Percentiles rank a stretch among this genome's conserved stretches.
Conservation (phyloP, 2,329 filamentous ascomycete genomes). For the Diaporthe sp. region DNA sequence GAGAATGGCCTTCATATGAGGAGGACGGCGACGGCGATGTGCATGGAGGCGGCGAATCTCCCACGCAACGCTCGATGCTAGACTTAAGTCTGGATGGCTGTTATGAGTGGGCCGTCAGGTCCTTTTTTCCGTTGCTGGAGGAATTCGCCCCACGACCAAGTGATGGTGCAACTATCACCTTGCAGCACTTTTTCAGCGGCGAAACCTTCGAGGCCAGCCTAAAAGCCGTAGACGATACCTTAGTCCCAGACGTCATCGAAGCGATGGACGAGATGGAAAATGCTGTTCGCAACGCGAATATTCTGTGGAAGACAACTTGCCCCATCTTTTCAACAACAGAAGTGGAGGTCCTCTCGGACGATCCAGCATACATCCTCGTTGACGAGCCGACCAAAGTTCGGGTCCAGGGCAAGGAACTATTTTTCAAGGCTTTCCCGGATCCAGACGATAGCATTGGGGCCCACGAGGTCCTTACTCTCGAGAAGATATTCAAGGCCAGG, state of each 20-base stretch:
- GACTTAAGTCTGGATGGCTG: slow-evolving; percentile 20
- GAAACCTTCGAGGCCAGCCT: slow-evolving; percentile 10
- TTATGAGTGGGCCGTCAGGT: slow-evolving; percentile 11
- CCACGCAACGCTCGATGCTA: not conserved
- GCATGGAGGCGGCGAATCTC: slow-evolving; percentile 14
- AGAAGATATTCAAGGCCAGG: slow-evolving; percentile 5
- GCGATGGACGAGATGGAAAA: not conserved
- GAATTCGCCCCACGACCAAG: slow-evolving; percentile 11
- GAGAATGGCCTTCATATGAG: not conserved
- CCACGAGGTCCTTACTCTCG: slow-evolving; percentile 1
- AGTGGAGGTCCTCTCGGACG: slow-evolving; percentile 15
- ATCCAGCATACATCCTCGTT: slow-evolving; percentile 1
- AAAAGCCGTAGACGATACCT: slow-evolving; percentile 7
- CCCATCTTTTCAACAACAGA: slow-evolving; percentile 18
- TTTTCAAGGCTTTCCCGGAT: slow-evolving; percentile 19
- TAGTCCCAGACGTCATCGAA: not conserved
- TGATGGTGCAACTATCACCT: not conserved
- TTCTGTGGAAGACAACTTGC: slow-evolving; percentile 18
- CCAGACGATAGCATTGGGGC: not conserved
- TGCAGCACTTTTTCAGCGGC: slow-evolving; percentile 22
- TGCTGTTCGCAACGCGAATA: not conserved
- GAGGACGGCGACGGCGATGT: not conserved
- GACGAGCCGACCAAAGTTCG: slow-evolving; percentile 18
- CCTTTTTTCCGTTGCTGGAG: not conserved
- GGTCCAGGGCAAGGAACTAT: not conserved